Conservation (phyloP, 441 rosid species). For the Gossypium trilobum region DNA sequence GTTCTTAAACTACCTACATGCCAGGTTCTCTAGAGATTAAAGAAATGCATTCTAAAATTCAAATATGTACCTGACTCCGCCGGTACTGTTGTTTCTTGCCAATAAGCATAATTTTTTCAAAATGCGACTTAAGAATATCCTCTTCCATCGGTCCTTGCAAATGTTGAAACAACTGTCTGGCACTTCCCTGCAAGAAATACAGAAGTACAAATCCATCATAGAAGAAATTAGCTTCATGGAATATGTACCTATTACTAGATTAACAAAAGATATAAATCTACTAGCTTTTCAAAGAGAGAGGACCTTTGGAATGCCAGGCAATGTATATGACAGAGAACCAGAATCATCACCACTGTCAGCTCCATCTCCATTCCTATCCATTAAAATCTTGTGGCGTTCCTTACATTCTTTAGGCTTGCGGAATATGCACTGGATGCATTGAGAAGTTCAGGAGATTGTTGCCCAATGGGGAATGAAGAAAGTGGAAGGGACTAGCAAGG, state of each 20-base stretch:
- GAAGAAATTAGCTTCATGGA: slow-evolving; percentile 18
- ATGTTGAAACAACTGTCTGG: slow-evolving; percentile 92
- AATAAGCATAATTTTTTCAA: slow-evolving; percentile 73
- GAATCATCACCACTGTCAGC: slow-evolving; percentile 99
- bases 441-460: slow-evolving; percentile 14
- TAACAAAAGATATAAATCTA: slow-evolving; percentile 2
- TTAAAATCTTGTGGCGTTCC: slow-evolving; percentile 87
- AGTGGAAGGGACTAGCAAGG: neutral
- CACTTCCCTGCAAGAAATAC: slow-evolving; percentile 75
- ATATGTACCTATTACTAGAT: slow-evolving; percentile 14
- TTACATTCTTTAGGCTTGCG: slow-evolving; percentile 91
- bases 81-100: slow-evolving; percentile 57
- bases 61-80: slow-evolving; percentile 61
- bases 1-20: neutral
- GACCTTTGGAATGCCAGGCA: slow-evolving; percentile 99
- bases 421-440: slow-evolving; percentile 59
- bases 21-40: neutral
- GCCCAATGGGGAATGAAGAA: neutral
- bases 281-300: neutral
- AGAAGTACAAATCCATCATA: slow-evolving; percentile 20
- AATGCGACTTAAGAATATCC: slow-evolving; percentile 89
- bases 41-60: neutral
- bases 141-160: slow-evolving; percentile 98
- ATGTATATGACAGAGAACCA: slow-evolving; percentile 88
- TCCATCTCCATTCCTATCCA: slow-evolving; percentile 90